phyloP scores from a whole-genome alignment of 768 basidiomycete species.

The Tylopilus sp. region DNA sequence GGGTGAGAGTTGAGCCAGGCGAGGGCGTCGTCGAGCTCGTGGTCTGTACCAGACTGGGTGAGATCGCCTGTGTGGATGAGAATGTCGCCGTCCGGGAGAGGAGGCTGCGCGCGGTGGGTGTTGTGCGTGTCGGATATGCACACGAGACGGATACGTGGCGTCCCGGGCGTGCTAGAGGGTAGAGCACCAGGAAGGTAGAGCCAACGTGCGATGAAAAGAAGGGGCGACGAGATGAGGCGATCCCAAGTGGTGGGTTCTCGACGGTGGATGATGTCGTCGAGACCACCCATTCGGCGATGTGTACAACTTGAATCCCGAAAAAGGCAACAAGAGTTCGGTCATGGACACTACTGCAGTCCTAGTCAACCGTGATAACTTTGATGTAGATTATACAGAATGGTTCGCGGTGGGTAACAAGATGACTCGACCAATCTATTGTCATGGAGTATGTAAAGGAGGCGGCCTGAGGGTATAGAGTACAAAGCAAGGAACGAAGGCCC shows the following conservation, averaged over 20 bases:
- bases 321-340: too few relatives aligned
- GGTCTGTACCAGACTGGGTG: slow-evolving; percentile 2
- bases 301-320: too few relatives aligned
- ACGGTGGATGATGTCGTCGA: slow-evolving; percentile 3
- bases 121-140: slow-evolving; percentile 10
- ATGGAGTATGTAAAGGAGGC: too few relatives aligned
- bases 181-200: neutral
- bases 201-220: slow-evolving; percentile 7
- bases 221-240: neutral
- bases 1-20: slow-evolving; percentile 7
- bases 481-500: too few relatives aligned
- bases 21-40: too few relatives aligned
- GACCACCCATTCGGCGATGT: slow-evolving; percentile 4
- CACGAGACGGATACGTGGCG: neutral
- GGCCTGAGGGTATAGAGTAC: too few relatives aligned
- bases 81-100: slow-evolving; percentile 4
- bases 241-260: slow-evolving; percentile 8
- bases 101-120: slow-evolving; percentile 2
- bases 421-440: too few relatives aligned
- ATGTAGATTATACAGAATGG: too few relatives aligned
- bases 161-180: neutral
- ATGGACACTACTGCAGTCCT: too few relatives aligned
- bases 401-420: too few relatives aligned
- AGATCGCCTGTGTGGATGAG: slow-evolving; percentile 8
- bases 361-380: too few relatives aligned